phyloP scores from a whole-genome alignment of 2,329 filamentous ascomycete species.

The Cytospora leucostoma region DNA sequence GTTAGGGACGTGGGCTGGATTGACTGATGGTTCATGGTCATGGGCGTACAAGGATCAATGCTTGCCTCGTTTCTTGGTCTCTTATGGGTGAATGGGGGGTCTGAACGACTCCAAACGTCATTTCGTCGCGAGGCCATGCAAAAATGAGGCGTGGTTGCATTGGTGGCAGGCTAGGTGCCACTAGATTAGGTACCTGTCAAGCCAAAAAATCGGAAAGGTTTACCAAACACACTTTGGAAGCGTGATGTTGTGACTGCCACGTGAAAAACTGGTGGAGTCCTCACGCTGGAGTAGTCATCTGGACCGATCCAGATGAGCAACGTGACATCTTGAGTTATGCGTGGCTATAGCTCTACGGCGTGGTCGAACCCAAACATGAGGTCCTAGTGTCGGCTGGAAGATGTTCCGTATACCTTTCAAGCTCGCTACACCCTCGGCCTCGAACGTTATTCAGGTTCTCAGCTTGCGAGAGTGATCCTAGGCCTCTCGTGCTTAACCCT shows the following conservation, averaged over 20 bases:
- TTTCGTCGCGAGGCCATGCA: constrained; percentile 25
- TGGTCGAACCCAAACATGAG: no score
- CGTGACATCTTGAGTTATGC: no score
- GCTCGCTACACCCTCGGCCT: no score
- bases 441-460: no score
- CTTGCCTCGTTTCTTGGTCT: constrained; percentile 40
- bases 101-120: constrained; percentile 28
- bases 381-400: no score
- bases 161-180: constrained; percentile 24
- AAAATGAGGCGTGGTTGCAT: constrained; percentile 20
- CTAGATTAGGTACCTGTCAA: constrained; percentile 25
- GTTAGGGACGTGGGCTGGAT: constrained; percentile 19
- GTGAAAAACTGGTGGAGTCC: no score
- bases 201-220: constrained; percentile 25
- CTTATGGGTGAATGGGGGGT: constrained; percentile 35
- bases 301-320: no score
- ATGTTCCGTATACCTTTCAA: no score
- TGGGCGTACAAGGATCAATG: constrained; percentile 38
- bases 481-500: no score
- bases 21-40: constrained; percentile 36
- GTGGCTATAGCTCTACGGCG: no score
- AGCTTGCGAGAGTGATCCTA: no score
- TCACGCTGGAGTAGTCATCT: no score
- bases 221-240: background rate
- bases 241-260: background rate